Conservation (phyloP, 257 asterid genomes). For the Solanum rostratum region DNA sequence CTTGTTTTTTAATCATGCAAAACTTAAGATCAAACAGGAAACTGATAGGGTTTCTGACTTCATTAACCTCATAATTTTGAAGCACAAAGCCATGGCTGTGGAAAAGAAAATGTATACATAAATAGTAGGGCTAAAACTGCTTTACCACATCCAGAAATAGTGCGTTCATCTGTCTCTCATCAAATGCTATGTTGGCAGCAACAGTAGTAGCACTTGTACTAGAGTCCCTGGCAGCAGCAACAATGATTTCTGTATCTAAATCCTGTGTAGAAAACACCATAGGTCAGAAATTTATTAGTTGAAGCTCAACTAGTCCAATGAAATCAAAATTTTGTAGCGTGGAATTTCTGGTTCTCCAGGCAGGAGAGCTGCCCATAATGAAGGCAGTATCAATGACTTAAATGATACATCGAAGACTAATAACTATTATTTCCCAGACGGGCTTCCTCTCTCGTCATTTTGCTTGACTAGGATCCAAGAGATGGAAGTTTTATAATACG, state of each 20-base stretch:
- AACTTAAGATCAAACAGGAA: background rate
- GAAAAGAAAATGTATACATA: background rate
- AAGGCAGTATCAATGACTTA: background rate
- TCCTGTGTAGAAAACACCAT: constrained; percentile 29
- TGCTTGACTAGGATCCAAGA: background rate
- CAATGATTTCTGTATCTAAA: constrained; percentile 82
- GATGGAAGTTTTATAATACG: background rate
- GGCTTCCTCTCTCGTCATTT: background rate
- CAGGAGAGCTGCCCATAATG: background rate
- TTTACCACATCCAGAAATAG: constrained; percentile 89
- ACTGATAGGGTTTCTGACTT: background rate
- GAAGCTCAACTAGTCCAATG: background rate
- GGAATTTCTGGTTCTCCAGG: background rate
- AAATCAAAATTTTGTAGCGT: background rate
- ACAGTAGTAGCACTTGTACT: constrained; percentile 69
- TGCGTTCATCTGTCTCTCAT: constrained; percentile 93
- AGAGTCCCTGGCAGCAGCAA: constrained; percentile 72
- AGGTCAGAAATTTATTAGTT: background rate
- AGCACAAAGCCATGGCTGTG: background rate
- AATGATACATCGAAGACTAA: background rate
- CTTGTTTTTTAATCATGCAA: background rate
- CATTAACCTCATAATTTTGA: background rate
- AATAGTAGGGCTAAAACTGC: background rate
- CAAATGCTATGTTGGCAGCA: constrained; percentile 68
- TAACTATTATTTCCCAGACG: background rate